A percentile compares a stretch with the other conserved stretches of the same genome.
phyloP scores from a whole-genome alignment of 192 early-diverging fungal species.

The Diversispora eburnea region DNA sequence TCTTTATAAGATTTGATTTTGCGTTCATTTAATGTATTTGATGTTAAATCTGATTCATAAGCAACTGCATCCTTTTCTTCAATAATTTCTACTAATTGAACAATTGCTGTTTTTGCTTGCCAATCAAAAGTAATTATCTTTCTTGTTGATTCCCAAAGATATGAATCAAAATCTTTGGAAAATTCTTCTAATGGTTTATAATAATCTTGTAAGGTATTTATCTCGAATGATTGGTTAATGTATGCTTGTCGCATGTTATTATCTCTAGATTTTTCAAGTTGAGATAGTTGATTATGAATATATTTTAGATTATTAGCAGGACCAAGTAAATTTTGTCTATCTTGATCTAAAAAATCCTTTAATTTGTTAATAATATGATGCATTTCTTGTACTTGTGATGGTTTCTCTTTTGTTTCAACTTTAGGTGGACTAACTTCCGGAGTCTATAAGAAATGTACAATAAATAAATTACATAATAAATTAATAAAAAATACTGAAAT shows the following conservation, averaged over 20 bases:
- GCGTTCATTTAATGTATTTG: not conserved
- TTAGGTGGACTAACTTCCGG: slow-evolving; percentile 94
- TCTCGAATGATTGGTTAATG: slow-evolving; percentile 63
- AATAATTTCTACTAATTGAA: slow-evolving; percentile 87
- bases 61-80: slow-evolving; percentile 89
- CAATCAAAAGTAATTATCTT: slow-evolving; percentile 73
- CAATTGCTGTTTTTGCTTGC: slow-evolving; percentile 61
- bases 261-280: slow-evolving; percentile 84
- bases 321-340: slow-evolving; percentile 56
- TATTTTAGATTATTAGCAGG: slow-evolving; percentile 79
- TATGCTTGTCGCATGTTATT: slow-evolving; percentile 72
- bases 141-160: slow-evolving; percentile 80
- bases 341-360: slow-evolving; percentile 63
- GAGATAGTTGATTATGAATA: slow-evolving; percentile 83
- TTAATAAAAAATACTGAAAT: not conserved
- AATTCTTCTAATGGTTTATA: slow-evolving; percentile 81
- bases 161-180: slow-evolving; percentile 76
- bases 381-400: slow-evolving; percentile 83
- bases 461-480: not conserved
- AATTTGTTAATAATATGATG: slow-evolving; percentile 75
- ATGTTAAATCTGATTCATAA: not conserved
- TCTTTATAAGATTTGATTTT: slow-evolving; percentile 53
- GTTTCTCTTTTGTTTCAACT: slow-evolving; percentile 76
- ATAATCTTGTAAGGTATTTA: slow-evolving; percentile 78
- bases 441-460: slow-evolving; percentile 50